Conservation (phyloP, 208 protist genomes). For the Acanthamoeba castellanii region DNA sequence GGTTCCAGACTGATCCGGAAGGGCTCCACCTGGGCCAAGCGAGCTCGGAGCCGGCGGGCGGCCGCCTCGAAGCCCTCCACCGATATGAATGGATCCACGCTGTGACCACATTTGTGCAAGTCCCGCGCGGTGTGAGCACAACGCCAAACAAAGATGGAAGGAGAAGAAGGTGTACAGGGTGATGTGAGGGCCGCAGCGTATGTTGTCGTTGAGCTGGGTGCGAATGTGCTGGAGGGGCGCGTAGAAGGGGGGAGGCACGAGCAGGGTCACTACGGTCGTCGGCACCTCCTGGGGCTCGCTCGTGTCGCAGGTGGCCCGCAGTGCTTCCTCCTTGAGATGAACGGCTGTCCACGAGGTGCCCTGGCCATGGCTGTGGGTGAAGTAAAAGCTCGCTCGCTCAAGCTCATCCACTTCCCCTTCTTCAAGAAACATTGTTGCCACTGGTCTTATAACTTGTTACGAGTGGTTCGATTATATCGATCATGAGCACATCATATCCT, state of each 20-base stretch:
- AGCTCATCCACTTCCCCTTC: not conserved
- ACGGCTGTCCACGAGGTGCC: not conserved
- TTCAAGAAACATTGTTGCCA: no score
- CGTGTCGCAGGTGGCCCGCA: not conserved
- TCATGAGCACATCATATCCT: no score
- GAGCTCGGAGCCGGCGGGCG: not conserved
- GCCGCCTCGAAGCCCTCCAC: not conserved
- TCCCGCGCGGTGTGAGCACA: not conserved
- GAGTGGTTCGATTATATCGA: no score
- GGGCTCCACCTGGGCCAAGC: not conserved
- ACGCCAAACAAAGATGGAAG: no score
- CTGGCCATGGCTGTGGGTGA: not conserved
- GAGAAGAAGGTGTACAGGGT: not conserved
- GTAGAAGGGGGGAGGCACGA: constrained; percentile 30
- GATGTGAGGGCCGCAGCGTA: constrained; percentile 23
- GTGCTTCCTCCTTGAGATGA: not conserved
- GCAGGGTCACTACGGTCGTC: constrained; percentile 3
- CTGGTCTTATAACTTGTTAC: no score
- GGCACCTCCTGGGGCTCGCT: not conserved
- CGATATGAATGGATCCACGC: constrained; percentile 10
- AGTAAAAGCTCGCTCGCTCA: constrained; percentile 13
- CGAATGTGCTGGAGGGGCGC: constrained; percentile 12
- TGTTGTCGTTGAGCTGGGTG: not conserved
- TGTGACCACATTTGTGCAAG: not conserved
- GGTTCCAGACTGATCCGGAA: not conserved